Base-by-base conservation (phyloP, 805 yeast genomes). In the Nakazawaea peltata region DNA sequence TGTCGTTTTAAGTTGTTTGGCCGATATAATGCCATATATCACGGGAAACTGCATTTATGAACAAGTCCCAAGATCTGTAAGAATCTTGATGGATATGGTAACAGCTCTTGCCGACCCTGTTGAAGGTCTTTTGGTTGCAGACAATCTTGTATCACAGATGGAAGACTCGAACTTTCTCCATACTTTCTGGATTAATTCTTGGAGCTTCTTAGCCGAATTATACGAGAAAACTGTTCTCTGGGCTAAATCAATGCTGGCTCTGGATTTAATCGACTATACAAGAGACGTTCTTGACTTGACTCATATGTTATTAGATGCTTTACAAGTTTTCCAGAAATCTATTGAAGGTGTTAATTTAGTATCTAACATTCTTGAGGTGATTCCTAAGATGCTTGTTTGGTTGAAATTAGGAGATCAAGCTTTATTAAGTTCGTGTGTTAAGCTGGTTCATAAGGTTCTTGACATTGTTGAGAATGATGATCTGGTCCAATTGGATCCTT, bases 251-350 rank as follows among this genome's bases (percentile, higher is more conserved):
- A 79, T 76, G 46, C 71, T 71, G 19, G 62, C 71, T 15, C 62
- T 66, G 0, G 70, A 69, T 33, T 62, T 85, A 46, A 70, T 79
- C 28, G 94, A 87, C 38, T 88, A 86, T 46, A 83, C 96, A 2
- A 71, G 94, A 52, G 95, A 86, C 50, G 78, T 85, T 0, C 64
- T 90, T 33, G 96, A 88, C 45, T 63, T 84, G 22, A 79, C 94
- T 40, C 77, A 79, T 41, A 54, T 67, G 2, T 58, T 88, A 23
- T 52, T 88, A n/a, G 77, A 70, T 37, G 74, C 88, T 2, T 81
- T 72, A 48, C 63, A 77, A 40, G 62, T 69, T n/a, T 51, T 76
- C 27, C 57, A 52, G 14, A 54, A 56, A 7, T 56, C 55, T 25
- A 45, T 64, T 18, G 55, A 67, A 6, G 46, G 50, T 16, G 53